Base-by-base conservation (phyloP, 768 basidiomycete genomes). In the Vishniacozyma victoriae region DNA sequence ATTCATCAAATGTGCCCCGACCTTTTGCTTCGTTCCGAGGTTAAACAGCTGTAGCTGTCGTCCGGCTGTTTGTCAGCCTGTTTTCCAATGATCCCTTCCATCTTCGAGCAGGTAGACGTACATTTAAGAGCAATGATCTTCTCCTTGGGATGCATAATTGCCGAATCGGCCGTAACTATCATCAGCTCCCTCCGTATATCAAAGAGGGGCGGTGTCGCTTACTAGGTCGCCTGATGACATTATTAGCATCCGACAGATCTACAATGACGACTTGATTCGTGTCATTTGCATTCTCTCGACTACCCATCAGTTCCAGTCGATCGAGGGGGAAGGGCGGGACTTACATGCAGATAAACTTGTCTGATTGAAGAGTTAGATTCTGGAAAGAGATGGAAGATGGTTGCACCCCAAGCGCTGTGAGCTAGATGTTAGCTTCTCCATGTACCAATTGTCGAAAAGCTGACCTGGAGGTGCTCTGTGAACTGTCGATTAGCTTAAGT, bases 231-330 rank as follows among this genome's bases (percentile, higher is more conserved):
- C 70, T 58, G 40, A 73, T 59, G 35, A 97, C 87, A 84, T 93
- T 88, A 77, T 96, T 96, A 64, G 92, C 89, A 73, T 97, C 89
- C 53, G 85, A 78, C 56, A 99, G 84, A 82, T 97, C 93, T 69
- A 99, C 86, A 70, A 99, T 97, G 71, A 96, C 93, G 56, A 99
- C 95, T 75, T 96, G 92, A 75, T 93, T 90, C 68, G 88, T 84
- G 57, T 92, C 91, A 64, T 86, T 84, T 67, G 89, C 80, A 73
- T 90, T 91, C 77, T 97, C 93, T 48, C 93, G 86, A 16, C 67
- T 71, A 38, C 50, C 41, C 13, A 42, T 16, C 20, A 36, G 26
- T 27, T 53, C 52, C 9, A 33, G 9, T n/a, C 29, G 9, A 33
- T 33, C 9, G 29, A 9, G 9, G n/a, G 9, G n/a, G 29, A 9